Evolutionary conservation across 257 asterid genomes (phyloP).

Genomic region (Echium plantagineum): DNA sequence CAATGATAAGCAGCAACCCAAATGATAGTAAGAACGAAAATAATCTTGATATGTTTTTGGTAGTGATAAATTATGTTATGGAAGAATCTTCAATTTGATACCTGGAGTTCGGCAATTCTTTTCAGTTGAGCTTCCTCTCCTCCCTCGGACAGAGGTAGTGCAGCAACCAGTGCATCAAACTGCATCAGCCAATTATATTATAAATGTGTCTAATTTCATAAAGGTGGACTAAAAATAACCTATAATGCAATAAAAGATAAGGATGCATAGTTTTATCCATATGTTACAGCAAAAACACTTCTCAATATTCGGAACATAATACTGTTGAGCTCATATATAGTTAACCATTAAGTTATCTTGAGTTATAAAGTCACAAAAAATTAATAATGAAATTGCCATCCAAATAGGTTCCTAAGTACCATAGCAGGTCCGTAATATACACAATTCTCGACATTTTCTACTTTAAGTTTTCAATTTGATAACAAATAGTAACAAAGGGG

Average conservation of each 20-base stretch:
- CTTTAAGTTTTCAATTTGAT: too few species aligned
- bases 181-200: slow-evolving; percentile 15
- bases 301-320: too few species aligned
- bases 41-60: background rate
- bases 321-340: too few species aligned
- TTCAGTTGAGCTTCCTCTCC: slow-evolving; percentile 89
- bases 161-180: slow-evolving; percentile 86
- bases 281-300: too few species aligned
- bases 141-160: slow-evolving; percentile 78
- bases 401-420: too few species aligned
- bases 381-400: too few species aligned
- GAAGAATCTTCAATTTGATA: slow-evolving; percentile 10
- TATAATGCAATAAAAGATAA: background rate
- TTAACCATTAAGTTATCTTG: too few species aligned
- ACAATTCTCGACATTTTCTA: too few species aligned
- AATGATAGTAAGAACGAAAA: background rate
- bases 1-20: background rate
- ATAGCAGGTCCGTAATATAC: too few species aligned
- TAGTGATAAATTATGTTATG: background rate
- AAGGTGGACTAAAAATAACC: background rate
- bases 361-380: too few species aligned
- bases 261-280: too few species aligned
- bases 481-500: too few species aligned
- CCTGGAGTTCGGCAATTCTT: slow-evolving; percentile 83
- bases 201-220: background rate